Conservation (phyloP, 192 early-diverging fungal species). For the Coemansia sp. region DNA sequence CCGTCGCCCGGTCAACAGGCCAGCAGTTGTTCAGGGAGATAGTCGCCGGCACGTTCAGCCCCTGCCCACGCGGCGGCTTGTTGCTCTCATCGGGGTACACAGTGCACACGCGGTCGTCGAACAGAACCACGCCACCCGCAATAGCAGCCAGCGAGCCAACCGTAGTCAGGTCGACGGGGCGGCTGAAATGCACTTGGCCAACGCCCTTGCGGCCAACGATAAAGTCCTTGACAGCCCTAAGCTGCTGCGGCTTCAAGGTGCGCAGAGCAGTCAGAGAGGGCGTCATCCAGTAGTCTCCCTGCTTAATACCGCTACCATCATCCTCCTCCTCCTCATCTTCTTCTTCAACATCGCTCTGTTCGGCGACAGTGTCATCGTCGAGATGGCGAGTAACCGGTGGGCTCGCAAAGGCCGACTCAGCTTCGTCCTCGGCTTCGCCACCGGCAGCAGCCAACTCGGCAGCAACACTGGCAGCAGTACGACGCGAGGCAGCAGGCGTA, state of each 20-base stretch:
- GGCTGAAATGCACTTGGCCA: constrained; percentile 75
- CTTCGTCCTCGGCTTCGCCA: constrained; percentile 7
- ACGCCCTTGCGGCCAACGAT: constrained; percentile 64
- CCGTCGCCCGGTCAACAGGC: constrained; percentile 77
- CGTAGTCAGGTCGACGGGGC: constrained; percentile 77
- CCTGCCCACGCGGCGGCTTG: constrained; percentile 80
- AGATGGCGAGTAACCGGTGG: neutral
- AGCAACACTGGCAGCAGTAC: neutral
- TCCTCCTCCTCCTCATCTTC: constrained; percentile 23
- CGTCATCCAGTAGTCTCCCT: constrained; percentile 64
- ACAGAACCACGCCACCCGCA: constrained; percentile 75
- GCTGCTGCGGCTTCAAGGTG: constrained; percentile 63
- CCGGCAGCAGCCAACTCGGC: neutral
- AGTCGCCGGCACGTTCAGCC: constrained; percentile 82
- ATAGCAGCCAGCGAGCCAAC: constrained; percentile 62
- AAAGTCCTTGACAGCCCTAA: constrained; percentile 73
- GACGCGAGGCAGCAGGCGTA: neutral
- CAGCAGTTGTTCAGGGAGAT: constrained; percentile 80
- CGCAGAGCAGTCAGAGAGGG: constrained; percentile 75
- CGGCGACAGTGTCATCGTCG: neutral
- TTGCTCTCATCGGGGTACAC: constrained; percentile 81
- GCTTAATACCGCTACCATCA: neutral
- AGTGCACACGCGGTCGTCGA: constrained; percentile 63
- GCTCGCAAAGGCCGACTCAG: neutral
- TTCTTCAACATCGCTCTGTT: neutral